Percentiles rank a stretch among this genome's conserved stretches.
Conservation (phyloP, 176 grass and related monocot species). For the Rhynchospora pubera region DNA sequence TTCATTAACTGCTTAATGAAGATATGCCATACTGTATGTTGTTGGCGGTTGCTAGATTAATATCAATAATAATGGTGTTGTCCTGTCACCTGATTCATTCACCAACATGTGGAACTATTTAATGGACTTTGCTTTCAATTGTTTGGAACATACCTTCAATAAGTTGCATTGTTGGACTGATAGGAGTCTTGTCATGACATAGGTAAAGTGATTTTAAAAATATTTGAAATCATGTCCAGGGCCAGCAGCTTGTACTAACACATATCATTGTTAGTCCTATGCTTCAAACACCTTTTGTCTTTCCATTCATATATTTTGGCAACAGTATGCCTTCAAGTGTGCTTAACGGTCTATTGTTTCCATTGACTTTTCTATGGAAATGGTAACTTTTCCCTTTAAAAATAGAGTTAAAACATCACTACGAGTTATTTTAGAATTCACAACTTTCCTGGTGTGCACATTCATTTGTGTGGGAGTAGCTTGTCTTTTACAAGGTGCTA, state of each 20-base stretch:
- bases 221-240: too few species aligned
- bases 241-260: background rate
- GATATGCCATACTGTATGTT: background rate
- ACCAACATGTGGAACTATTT: background rate
- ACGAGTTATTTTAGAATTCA: background rate
- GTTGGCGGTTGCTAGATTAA: background rate
- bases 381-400: background rate
- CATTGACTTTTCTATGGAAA: background rate
- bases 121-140: background rate
- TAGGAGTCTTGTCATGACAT: background rate
- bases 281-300: background rate
- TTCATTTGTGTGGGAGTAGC: background rate
- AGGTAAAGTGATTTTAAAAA: background rate
- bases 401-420: background rate
- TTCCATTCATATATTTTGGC: background rate
- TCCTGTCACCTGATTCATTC: background rate
- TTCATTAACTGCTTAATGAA: background rate
- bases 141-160: slow-evolving; percentile 4
- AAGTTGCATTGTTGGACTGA: background rate
- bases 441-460: background rate
- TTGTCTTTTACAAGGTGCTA: too few species aligned
- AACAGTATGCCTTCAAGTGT: background rate
- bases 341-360: background rate
- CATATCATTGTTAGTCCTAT: background rate
- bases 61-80: background rate